Evolutionary conservation across 805 yeast species (phyloP), one percentile per base, ranked within the genome.

Genomic region (Yarrowia sp.): DNA sequence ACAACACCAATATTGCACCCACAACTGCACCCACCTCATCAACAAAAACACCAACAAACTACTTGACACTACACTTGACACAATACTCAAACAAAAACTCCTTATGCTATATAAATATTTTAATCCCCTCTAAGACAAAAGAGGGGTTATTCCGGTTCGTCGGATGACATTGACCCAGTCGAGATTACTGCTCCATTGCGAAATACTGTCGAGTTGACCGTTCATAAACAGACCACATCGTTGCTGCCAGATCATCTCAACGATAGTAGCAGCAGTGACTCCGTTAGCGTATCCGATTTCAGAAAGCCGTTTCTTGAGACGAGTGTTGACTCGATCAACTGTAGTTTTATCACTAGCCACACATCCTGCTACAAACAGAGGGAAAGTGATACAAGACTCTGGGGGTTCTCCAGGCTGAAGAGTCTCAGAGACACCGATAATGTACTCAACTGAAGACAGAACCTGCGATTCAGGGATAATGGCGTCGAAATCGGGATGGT

Each of bases 261-360:
- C 64, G 33, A 58, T 58, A 3, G 64, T 58, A 1, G 64, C 64
- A 2, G 64, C 64, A 1, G 64, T 58, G 8, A 58, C 64, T 22
- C 64, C 64, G 9, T 58, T 58, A n/a, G 64, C 64, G 33, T 58
- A 58, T 8, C 64, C 64, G 18, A 58, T 58, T 9, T 58, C 64
- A 3, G 64, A 43, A 18, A 58, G 35, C 9, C 64, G 51, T 9
- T 44, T 43, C 43, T 58, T 58, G 13, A 58, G 50, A 9, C 64
- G 33, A 0, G 50, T 58, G 42, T 58, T 58, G 17, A 58, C 51
- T 35, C 64, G 8, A 7, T 58, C 64, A 32, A 58, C 64, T 0
- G 51, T 43, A 4, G 39, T 8, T 17, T 58, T 58, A 18, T 58
- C 64, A 13, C 43, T 33, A 13, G 64, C 64, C 22, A 58, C 64